Conservation (phyloP, 495 filamentous ascomycete genomes). For the Tuber melanosporum region DNA sequence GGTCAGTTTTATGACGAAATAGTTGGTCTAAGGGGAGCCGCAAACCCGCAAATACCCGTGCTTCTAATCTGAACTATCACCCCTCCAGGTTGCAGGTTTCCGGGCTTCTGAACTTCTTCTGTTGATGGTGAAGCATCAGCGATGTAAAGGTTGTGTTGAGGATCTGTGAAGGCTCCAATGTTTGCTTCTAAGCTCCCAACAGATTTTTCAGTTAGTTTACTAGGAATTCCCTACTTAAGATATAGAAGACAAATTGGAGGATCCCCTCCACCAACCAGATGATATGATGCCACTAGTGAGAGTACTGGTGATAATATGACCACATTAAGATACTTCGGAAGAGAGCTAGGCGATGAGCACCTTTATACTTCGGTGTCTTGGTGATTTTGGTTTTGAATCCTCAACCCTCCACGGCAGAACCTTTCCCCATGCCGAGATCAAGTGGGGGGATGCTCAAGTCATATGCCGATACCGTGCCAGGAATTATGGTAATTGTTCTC, state of each 20-base stretch:
- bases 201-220: background rate
- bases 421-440: background rate
- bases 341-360: background rate
- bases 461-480: background rate
- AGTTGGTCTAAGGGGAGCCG: slow-evolving; percentile 36
- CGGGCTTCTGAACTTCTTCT: slow-evolving; percentile 65
- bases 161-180: slow-evolving; percentile 93
- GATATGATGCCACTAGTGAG: background rate
- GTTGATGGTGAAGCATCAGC: slow-evolving; percentile 66
- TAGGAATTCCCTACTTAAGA: background rate
- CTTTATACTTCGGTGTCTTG: background rate
- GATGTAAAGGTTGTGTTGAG: slow-evolving; percentile 84
- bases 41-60: slow-evolving; percentile 88
- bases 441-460: background rate
- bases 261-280: background rate
- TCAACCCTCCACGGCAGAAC: background rate
- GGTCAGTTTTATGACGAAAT: slow-evolving; percentile 22
- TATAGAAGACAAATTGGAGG: background rate
- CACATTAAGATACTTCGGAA: background rate
- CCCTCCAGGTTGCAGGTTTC: slow-evolving; percentile 67
- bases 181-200: slow-evolving; percentile 57
- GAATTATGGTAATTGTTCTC: background rate
- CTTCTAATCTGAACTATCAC: slow-evolving; percentile 79
- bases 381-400: background rate
- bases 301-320: background rate